Evolutionary conservation across 352 stramenopile genomes (phyloP), one percentile per base, ranked within the genome.

Genomic region (Phytophthora ohioensis): DNA sequence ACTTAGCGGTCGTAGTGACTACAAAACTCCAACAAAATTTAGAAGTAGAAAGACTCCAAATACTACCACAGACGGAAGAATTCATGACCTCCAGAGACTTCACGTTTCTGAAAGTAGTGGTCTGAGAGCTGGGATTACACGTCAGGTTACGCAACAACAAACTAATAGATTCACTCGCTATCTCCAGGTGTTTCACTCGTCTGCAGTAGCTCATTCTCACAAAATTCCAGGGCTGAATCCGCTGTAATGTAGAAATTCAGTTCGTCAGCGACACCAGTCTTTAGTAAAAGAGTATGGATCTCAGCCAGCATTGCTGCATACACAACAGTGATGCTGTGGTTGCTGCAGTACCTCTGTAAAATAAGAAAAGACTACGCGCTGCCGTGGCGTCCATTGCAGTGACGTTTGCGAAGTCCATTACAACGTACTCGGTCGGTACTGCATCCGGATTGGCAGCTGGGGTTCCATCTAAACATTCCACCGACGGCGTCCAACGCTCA

Each of bases 351-450:
- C 47, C 92, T 86, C 64, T 89, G 82, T 32, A 94, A 57, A 55
- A 94, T 93, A 75, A 92, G 21, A 21, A 21, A 21, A 21, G 21
- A 21, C 21, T 21, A 21, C 21, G 21, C 21, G 21, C 21, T 0
- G 86, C 88, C 3, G 90, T 95, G 1, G 86, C 85, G 60, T 97
- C 90, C 75, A 96, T 94, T 34, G 89, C 87, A 0, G 89, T 91
- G 17, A 96, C 90, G 27, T 76, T 76, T 4, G 74, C 84, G 57
- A 97, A 97, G 52, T 97, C 86, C 73, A 97, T 87, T n/a, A 97
- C 87, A 12, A 96, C 71, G 61, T 84, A 90, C 64, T 90, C 71
- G 4, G 87, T 92, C 5, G 79, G 76, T 0, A 87, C 43, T 0
- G 75, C 75, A 5, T 82, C 62, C 0, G 66, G 47, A 41, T 79